Conservation (phyloP, 179 eudicot genomes). For the Sideroxylon spinosum region DNA sequence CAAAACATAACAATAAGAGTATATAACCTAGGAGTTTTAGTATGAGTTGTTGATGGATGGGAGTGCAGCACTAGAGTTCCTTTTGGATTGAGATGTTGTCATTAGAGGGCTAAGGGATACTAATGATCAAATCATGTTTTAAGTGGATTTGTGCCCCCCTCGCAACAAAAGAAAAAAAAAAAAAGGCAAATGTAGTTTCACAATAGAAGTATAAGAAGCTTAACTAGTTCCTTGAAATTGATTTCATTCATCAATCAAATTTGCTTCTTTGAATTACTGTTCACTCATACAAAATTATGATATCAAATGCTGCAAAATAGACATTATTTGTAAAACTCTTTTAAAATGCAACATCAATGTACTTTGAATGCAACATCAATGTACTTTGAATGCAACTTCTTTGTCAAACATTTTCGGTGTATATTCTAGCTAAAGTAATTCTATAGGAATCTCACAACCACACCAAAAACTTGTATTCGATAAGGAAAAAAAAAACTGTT, state of each 20-base stretch:
- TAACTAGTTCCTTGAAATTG: too few species aligned
- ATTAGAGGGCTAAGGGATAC: not conserved
- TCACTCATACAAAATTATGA: too few species aligned
- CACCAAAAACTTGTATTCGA: not conserved
- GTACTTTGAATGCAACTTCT: not conserved
- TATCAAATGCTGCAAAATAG: too few species aligned
- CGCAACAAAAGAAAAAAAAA: too few species aligned
- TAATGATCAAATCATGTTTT: not conserved
- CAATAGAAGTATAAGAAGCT: not conserved
- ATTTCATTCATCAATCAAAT: too few species aligned
- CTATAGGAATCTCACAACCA: not conserved
- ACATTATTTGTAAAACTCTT: too few species aligned
- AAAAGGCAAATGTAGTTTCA: not conserved
- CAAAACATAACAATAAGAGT: not conserved
- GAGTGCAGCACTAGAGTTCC: not conserved
- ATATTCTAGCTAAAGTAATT: not conserved
- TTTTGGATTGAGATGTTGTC: too few species aligned
- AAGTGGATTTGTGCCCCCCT: not conserved
- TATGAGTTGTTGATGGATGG: not conserved
- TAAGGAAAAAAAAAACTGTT: not conserved
- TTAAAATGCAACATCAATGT: too few species aligned
- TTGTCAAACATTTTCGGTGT: not conserved
- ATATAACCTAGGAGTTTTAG: not conserved
- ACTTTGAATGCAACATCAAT: too few species aligned
- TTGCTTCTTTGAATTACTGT: too few species aligned